Percentiles rank a stretch among this genome's conserved stretches.
Conservation (phyloP, 2,329 filamentous ascomycete genomes). For the Davidsoniella australis region DNA sequence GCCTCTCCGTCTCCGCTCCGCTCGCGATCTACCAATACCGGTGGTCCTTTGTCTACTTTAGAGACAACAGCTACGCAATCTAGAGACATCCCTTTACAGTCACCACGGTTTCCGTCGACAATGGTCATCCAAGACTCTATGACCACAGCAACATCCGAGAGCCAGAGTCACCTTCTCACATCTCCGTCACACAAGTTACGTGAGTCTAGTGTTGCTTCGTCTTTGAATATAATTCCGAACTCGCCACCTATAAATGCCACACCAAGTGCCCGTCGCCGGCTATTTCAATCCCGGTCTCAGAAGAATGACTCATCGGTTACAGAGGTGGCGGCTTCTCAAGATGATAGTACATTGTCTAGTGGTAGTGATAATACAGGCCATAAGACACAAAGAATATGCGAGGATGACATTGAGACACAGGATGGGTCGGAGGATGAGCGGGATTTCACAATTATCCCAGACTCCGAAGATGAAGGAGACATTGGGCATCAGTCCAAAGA, state of each 20-base stretch:
- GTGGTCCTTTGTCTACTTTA: conserved; percentile 14
- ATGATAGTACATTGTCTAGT: neutral
- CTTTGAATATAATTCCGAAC: no score
- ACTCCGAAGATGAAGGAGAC: conserved; percentile 8
- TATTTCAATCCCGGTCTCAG: neutral
- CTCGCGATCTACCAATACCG: conserved; percentile 18
- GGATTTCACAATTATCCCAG: conserved; percentile 12
- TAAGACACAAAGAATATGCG: conserved; percentile 9
- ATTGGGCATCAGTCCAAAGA: neutral
- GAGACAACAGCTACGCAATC: no score
- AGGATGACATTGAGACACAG: conserved; percentile 10
- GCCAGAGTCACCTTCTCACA: neutral
- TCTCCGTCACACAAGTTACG: neutral
- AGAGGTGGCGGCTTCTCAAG: conserved; percentile 2
- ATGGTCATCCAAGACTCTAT: conserved; percentile 31
- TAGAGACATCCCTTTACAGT: neutral
- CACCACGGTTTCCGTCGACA: conserved; percentile 14
- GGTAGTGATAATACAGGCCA: conserved; percentile 7
- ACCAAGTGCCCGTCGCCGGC: no score
- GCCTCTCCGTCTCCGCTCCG: conserved; percentile 26
- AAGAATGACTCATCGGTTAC: neutral
- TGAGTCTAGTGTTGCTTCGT: neutral
- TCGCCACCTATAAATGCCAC: no score
- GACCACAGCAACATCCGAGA: conserved; percentile 14
- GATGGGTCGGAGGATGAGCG: conserved; percentile 10